Percentiles rank a stretch among this genome's conserved stretches.
Evolutionary conservation across 192 early-diverging fungal genomes (phyloP).

Genomic region (Coemansia sp.): DNA sequence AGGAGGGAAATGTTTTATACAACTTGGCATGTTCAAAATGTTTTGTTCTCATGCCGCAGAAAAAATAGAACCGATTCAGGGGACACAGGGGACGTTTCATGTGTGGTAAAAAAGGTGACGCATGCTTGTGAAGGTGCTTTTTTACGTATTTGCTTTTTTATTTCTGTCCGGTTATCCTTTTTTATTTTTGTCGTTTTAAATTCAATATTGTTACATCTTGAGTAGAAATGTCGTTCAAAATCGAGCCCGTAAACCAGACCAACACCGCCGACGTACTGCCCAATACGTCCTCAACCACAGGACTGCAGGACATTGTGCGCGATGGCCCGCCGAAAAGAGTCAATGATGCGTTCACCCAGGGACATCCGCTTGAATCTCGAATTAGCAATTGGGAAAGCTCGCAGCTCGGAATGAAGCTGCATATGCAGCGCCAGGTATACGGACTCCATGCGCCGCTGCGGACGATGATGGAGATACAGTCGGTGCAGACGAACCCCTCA

Average conservation of each 20-base stretch:
- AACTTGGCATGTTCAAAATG: no score
- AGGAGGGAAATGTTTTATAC: no score
- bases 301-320: slow-evolving; percentile 25
- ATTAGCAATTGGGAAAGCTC: slow-evolving; percentile 81
- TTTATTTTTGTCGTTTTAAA: slow-evolving; percentile 2
- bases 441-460: slow-evolving; percentile 93
- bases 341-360: slow-evolving; percentile 30
- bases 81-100: not conserved
- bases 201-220: not conserved
- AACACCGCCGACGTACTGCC: slow-evolving; percentile 37
- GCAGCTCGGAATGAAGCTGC: slow-evolving; percentile 78
- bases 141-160: not conserved
- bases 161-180: not conserved
- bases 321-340: slow-evolving; percentile 35
- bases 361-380: slow-evolving; percentile 82
- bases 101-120: not conserved
- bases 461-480: slow-evolving; percentile 85
- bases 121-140: not conserved
- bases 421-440: slow-evolving; percentile 77
- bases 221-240: slow-evolving; percentile 28
- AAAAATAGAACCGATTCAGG: not conserved
- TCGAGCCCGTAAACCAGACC: slow-evolving; percentile 20
- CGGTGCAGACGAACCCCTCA: slow-evolving; percentile 46
- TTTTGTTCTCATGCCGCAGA: no score
- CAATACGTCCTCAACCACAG: slow-evolving; percentile 8